Evolutionary conservation across 2,329 filamentous ascomycete species (phyloP).

Genomic region (Cryphonectria radicalis): DNA sequence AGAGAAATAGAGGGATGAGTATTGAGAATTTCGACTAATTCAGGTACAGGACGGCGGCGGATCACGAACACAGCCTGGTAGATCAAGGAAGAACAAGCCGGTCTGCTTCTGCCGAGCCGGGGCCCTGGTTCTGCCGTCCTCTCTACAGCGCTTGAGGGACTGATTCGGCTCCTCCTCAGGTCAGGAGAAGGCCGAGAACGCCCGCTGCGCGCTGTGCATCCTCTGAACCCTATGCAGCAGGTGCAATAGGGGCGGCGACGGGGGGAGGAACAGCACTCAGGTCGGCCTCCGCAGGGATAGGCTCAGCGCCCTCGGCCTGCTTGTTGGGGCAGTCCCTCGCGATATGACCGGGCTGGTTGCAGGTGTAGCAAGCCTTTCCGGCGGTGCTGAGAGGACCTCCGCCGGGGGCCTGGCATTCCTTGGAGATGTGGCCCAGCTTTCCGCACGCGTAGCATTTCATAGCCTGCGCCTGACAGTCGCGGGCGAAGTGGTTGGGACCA

Average conservation of each 20-base stretch:
- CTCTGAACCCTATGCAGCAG: constrained; percentile 45
- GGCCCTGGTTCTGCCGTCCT: background rate
- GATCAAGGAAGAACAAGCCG: background rate
- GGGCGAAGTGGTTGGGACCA: constrained; percentile 95
- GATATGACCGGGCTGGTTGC: constrained; percentile 93
- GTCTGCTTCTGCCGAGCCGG: background rate
- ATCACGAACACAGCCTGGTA: background rate
- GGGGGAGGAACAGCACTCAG: constrained; percentile 44
- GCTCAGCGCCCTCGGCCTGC: constrained; percentile 42
- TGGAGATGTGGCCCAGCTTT: constrained; percentile 91
- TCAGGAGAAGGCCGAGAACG: background rate
- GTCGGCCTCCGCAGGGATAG: constrained; percentile 44
- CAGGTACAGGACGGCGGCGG: background rate
- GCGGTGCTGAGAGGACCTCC: constrained; percentile 93
- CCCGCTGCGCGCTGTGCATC: background rate
- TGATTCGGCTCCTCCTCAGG: background rate
- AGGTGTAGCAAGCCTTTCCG: constrained; percentile 98
- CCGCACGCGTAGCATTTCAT: constrained; percentile 99
- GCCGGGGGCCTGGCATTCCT: constrained; percentile 95
- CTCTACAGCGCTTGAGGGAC: background rate
- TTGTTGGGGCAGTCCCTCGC: constrained; percentile 90
- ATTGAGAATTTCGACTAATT: constrained; percentile 19
- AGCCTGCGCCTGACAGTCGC: constrained; percentile 96
- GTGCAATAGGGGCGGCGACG: constrained; percentile 43
- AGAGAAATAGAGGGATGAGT: background rate